Evolutionary conservation across 305 asterid species (phyloP).

Genomic region (Fraxinus angustifolia): DNA sequence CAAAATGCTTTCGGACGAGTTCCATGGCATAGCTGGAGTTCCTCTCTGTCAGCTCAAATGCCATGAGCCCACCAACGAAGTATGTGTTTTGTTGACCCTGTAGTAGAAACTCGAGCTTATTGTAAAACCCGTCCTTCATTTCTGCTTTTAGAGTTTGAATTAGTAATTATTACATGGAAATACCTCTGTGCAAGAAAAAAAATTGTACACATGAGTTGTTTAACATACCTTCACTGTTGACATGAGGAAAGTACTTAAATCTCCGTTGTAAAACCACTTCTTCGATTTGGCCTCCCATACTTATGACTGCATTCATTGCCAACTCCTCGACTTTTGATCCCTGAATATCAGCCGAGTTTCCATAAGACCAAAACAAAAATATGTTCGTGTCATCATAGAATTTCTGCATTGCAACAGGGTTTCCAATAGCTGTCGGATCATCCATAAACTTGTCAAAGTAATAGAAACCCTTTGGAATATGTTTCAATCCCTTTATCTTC

Average conservation of each 20-base stretch:
- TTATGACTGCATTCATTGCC: constrained; percentile 50
- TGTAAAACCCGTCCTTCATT: constrained; percentile 73
- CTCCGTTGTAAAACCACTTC: constrained; percentile 50
- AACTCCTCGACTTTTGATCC: constrained; percentile 48
- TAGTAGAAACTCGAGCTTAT: constrained; percentile 56
- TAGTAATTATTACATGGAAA: background rate
- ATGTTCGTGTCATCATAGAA: constrained; percentile 52
- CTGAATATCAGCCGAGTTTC: constrained; percentile 56
- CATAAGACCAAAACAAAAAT: constrained; percentile 82
- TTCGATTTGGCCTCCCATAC: constrained; percentile 63
- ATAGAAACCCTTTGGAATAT: constrained; percentile 67
- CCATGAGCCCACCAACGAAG: constrained; percentile 75
- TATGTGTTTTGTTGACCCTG: constrained; percentile 71
- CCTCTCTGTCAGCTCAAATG: constrained; percentile 84
- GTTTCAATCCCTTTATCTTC: constrained; percentile 64
- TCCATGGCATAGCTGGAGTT: constrained; percentile 61
- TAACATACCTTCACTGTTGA: constrained; percentile 53
- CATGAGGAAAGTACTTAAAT: constrained; percentile 79
- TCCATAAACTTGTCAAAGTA: constrained; percentile 69
- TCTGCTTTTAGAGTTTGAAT: constrained; percentile 39
- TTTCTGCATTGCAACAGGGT: constrained; percentile 84
- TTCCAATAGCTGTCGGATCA: constrained; percentile 61
- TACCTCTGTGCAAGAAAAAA: background rate
- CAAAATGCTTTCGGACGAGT: constrained; percentile 58
- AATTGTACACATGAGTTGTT: background rate